Percentiles rank a stretch among this genome's conserved stretches.
phyloP scores from a whole-genome alignment of 139 green algal genomes.

The Choricystis sp. region DNA sequence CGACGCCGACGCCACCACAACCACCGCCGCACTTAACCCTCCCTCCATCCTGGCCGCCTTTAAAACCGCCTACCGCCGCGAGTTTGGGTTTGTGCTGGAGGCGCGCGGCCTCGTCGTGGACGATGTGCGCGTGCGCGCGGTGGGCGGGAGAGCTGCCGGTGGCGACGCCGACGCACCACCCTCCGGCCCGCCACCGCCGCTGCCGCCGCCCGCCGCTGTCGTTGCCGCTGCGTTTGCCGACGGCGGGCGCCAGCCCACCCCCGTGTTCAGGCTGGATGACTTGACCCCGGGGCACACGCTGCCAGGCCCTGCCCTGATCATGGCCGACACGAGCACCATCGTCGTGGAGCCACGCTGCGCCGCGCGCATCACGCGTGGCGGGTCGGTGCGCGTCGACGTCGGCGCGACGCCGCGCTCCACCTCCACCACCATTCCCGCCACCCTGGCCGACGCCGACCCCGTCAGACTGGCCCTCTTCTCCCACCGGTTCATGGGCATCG shows the following conservation, averaged over 20 bases:
- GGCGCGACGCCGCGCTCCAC: neutral
- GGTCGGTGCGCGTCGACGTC: slow-evolving; percentile 65
- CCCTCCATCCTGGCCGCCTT: slow-evolving; percentile 11
- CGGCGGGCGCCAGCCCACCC: slow-evolving; percentile 46
- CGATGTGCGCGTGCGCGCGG: slow-evolving; percentile 63
- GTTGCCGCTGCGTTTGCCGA: slow-evolving; percentile 38
- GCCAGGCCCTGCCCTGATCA: slow-evolving; percentile 73
- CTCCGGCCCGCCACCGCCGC: neutral
- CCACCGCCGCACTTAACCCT: no score
- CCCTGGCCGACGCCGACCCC: slow-evolving; percentile 67
- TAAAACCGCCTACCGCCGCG: slow-evolving; percentile 45
- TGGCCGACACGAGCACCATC: slow-evolving; percentile 80
- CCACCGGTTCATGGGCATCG: slow-evolving; percentile 98
- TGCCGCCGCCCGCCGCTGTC: slow-evolving; percentile 24
- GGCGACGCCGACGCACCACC: slow-evolving; percentile 1
- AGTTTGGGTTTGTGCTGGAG: slow-evolving; percentile 87
- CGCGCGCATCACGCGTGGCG: slow-evolving; percentile 53
- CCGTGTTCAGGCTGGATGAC: slow-evolving; percentile 50
- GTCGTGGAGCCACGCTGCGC: slow-evolving; percentile 77
- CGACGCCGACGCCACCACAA: neutral
- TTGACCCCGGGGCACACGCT: slow-evolving; percentile 44
- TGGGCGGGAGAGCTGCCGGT: slow-evolving; percentile 7
- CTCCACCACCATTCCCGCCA: slow-evolving; percentile 58
- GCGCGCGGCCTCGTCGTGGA: slow-evolving; percentile 65
- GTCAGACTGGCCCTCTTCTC: slow-evolving; percentile 90